phyloP scores from a whole-genome alignment of 169 alveolate genomes.

The Condylostoma magnum region DNA sequence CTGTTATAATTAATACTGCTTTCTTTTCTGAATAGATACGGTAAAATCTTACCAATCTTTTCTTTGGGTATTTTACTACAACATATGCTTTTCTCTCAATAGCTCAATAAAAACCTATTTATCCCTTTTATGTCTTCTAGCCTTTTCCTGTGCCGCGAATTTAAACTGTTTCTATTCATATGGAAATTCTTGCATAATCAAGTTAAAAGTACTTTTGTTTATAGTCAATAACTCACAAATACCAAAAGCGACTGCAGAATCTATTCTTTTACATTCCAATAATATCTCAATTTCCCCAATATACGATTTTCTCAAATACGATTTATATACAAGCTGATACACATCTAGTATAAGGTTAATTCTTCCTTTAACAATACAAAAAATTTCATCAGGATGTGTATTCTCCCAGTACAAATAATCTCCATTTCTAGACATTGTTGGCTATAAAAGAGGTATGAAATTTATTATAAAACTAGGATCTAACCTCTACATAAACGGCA shows the following conservation, averaged over 20 bases:
- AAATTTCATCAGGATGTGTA: conserved; percentile 38
- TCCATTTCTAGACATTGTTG: conserved; percentile 52
- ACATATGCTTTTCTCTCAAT: too few species aligned
- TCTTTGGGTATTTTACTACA: too few species aligned
- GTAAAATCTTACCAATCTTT: too few species aligned
- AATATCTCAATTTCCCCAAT: conserved; percentile 78
- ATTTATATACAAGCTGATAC: conserved; percentile 46
- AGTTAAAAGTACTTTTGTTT: background rate
- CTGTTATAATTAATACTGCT: too few species aligned
- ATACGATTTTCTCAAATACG: conserved; percentile 40
- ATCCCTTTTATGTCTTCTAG: too few species aligned
- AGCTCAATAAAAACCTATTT: too few species aligned
- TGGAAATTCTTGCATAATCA: conserved; percentile 21
- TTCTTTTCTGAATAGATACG: too few species aligned
- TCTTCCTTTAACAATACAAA: conserved; percentile 67
- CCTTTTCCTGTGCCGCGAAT: background rate
- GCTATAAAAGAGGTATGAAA: conserved; percentile 41
- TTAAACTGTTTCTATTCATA: background rate
- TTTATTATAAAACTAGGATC: conserved; percentile 42
- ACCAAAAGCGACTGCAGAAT: conserved; percentile 39
- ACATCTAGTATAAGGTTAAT: conserved; percentile 51
- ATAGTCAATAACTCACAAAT: conserved; percentile 21
- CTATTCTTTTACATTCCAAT: conserved; percentile 44
- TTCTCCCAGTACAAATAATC: conserved; percentile 57
- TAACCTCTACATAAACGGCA: conserved; percentile 41